Base-by-base conservation (phyloP, 805 yeast genomes). In the Sporopachydermia lactativora region DNA sequence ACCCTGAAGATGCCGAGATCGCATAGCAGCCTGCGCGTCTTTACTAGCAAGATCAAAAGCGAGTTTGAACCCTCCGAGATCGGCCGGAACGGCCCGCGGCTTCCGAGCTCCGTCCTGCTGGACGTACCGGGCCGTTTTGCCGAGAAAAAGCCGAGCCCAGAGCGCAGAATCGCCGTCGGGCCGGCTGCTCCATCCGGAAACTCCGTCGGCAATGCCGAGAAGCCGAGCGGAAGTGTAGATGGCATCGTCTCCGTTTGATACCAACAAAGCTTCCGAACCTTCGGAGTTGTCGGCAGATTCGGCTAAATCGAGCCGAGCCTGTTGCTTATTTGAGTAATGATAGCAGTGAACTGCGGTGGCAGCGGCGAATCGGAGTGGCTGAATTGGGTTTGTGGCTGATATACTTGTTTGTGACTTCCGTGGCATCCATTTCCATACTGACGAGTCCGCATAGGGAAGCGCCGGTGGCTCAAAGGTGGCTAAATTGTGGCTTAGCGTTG, bases 151-250 rank as follows among this genome's bases (percentile, higher is more conserved):
- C 34, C 71, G 52, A 2, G 70, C 57, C 71, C 71, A 66, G 17
- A 65, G 55, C 1, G 70, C 70, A 28, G 66, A 59, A 5, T 58
- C 47, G 6, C 46, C 46, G 35, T 64, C 48, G 37, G 58, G 57
- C 41, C 62, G 59, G 17, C 58, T 52, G 48, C 63, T 70, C 72
- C 72, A 66, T 1, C 71, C 71, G 4, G 69, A 62, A 3, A 66
- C 69, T 1, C 72, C 72, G 44, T 66, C 72, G n/a, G 72, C 71
- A 3, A 66, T 55, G 1, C 67, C 72, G 45, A 66, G 46, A 15
- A 66, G 62, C 1, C 68, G 54, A 1, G 70, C 68, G 1, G 66
- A 59, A 3, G 65, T 68, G 31, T 65, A 49, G 68, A 67, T 61
- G 24, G 72, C 70, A 45, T 66, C 72, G 44, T 66, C 72, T 3